A percentile compares a stretch with the other conserved stretches of the same genome.
These are phyloP conservation scores for Pistacia integerrima DNA, from an alignment of 345 rosid genomes.

Conservation along the genomic window DNA sequence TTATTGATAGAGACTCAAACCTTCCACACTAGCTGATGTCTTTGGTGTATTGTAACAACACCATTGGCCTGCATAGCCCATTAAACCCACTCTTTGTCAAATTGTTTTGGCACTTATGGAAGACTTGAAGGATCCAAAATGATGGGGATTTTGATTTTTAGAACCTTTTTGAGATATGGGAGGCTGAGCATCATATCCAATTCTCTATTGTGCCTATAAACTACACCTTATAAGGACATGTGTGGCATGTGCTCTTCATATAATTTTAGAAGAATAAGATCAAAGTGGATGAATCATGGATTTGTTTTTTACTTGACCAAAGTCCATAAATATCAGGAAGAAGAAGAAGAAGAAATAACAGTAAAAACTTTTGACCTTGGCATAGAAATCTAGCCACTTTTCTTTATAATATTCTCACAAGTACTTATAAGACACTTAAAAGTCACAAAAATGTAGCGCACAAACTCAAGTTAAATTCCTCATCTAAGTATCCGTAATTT, in stretches of 20 bases:
- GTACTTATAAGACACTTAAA: too few relatives aligned
- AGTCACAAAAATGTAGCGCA: too few relatives aligned
- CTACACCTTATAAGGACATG: neutral
- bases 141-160: neutral
- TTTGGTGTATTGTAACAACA: neutral
- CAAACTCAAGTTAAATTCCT: too few relatives aligned
- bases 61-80: neutral
- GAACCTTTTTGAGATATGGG: neutral
- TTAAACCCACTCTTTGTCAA: neutral
- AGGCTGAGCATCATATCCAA: neutral
- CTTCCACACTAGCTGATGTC: neutral
- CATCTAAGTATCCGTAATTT: too few relatives aligned
- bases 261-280: too few relatives aligned
- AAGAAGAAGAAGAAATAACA: neutral
- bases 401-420: too few relatives aligned
- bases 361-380: neutral
- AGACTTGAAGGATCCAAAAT: neutral
- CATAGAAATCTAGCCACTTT: too few relatives aligned
- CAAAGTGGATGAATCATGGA: neutral
- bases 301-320: neutral
- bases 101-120: neutral
- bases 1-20: slow-evolving; percentile 11
- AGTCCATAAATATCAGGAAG: neutral
- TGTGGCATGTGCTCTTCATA: neutral
- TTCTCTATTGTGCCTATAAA: neutral